Evolutionary conservation across 2,329 filamentous ascomycete genomes (phyloP).

Genomic region (Pseudogymnoascus sp.): DNA sequence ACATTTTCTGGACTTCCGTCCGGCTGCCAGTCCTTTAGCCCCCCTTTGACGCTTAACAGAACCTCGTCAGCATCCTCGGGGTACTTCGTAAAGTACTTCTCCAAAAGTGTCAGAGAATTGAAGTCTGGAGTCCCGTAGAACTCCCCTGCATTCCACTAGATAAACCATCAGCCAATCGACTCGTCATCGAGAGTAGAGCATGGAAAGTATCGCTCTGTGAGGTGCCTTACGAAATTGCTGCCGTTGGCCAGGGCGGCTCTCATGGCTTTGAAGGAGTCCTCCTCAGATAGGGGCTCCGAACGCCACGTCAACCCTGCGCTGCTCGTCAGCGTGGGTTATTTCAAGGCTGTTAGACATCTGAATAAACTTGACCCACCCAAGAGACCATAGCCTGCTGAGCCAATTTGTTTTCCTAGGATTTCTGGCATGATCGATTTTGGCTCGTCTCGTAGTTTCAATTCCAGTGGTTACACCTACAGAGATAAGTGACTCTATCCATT

Average conservation of each 20-base stretch:
- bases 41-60: conserved; percentile 57
- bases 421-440: conserved; percentile 13
- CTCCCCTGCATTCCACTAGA: conserved; percentile 54
- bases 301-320: conserved; percentile 29
- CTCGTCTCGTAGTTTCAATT: neutral
- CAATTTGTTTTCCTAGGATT: conserved; percentile 37
- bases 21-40: conserved; percentile 33
- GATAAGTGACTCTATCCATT: neutral
- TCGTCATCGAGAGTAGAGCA: conserved; percentile 14
- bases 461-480: neutral
- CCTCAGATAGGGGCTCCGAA: conserved; percentile 30
- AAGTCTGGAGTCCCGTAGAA: conserved; percentile 54
- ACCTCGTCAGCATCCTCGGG: conserved; percentile 57
- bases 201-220: neutral
- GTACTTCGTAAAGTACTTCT: conserved; percentile 55
- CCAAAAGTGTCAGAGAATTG: conserved; percentile 53
- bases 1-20: conserved; percentile 49
- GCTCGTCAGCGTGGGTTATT: neutral
- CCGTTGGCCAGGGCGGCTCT: conserved; percentile 42
- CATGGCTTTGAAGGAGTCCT: conserved; percentile 48
- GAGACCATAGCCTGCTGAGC: conserved; percentile 46
- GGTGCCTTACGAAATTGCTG: conserved; percentile 30
- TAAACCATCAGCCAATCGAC: conserved; percentile 28
- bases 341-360: conserved; percentile 32
- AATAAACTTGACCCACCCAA: conserved; percentile 40